A percentile compares a stretch with the other conserved stretches of the same genome.
Conservation (phyloP, 139 green algal species). For the Tetradesmus lagerheimii region DNA sequence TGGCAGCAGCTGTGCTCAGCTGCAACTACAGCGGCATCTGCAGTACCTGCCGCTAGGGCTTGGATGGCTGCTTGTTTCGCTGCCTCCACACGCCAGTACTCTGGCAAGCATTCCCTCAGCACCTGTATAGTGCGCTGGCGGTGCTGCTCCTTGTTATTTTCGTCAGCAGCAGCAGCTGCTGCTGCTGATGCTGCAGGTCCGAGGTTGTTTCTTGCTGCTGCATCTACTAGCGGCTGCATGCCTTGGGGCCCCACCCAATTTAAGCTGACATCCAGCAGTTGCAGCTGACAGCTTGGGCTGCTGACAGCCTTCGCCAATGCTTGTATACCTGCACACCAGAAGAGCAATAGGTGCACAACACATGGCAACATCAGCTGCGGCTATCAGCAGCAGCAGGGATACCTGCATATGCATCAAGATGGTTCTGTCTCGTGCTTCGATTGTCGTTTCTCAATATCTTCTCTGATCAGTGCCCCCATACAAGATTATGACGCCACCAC, state of each 20-base stretch:
- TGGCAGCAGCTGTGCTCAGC: neutral
- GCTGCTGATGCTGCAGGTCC: neutral
- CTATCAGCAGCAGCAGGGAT: neutral
- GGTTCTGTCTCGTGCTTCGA: too few species aligned
- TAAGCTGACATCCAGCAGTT: constrained; percentile 38
- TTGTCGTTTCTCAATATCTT: too few species aligned
- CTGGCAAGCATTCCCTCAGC: constrained; percentile 15
- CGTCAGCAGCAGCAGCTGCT: too few species aligned
- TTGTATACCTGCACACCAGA: neutral
- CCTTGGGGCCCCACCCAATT: constrained; percentile 27
- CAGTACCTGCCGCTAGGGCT: neutral
- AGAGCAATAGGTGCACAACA: neutral
- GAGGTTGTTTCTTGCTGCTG: neutral
- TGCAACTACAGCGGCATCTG: neutral
- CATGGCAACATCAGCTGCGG: neutral
- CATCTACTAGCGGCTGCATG: constrained; percentile 12
- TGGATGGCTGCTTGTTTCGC: constrained; percentile 9
- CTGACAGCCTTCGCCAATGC: neutral
- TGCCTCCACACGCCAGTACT: constrained; percentile 30
- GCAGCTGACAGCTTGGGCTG: neutral
- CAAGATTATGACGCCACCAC: neutral
- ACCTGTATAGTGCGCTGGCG: neutral
- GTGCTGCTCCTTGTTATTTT: neutral
- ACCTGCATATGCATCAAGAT: neutral
- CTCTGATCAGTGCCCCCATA: too few species aligned